Base-by-base conservation (phyloP, 1,139 yeast species). In the Wickerhamomyces sp. region DNA sequence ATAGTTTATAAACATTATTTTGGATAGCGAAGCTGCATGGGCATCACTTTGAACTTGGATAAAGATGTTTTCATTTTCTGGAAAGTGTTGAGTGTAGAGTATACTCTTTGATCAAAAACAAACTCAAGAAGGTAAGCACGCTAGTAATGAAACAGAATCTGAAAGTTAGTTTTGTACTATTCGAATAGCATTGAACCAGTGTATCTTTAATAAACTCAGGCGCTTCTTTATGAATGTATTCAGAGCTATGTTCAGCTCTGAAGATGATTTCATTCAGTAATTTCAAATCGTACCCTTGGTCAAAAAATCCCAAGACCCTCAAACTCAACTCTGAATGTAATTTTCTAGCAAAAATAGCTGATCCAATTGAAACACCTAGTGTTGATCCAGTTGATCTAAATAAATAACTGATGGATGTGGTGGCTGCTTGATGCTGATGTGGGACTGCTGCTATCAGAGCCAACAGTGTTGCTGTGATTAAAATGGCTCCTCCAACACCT, bases 361-460 rank as follows among this genome's bases (percentile, higher is more conserved):
- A 77, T 0, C 86, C 84, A 35, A 81, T 60, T 0, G 91, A 72
- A 6, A 84, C 87, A 23, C 91, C 91, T 66, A 58, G 52, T 0
- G 90, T 82, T 1, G 88, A 81, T 0, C 91, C 93, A 7, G 85
- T 78, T 3, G 90, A 81, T 55, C 91, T 70, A 66, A 82, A 84
- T 5, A 87, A 81, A 61, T 84, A 84, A 55, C 84, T 88, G 49
- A 84, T 83, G 1, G 89, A 81, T 0, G 93, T 84, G 0, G 87
- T 78, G 8, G 84, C 76, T 6, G 91, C 91, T 62, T 84, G 91
- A 53, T 71, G 74, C 51, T 78, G 76, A 36, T 71, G 69, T 3
- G 86, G 85, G 14, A 75, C 79, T 1, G 79, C 75, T n/a, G 57
- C 55, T 13, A 52, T 52, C 65, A 84, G 71, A 1, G 90, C 82